phyloP scores from a whole-genome alignment of 805 yeast genomes.

The Isabelozyma pseudorhagii region DNA sequence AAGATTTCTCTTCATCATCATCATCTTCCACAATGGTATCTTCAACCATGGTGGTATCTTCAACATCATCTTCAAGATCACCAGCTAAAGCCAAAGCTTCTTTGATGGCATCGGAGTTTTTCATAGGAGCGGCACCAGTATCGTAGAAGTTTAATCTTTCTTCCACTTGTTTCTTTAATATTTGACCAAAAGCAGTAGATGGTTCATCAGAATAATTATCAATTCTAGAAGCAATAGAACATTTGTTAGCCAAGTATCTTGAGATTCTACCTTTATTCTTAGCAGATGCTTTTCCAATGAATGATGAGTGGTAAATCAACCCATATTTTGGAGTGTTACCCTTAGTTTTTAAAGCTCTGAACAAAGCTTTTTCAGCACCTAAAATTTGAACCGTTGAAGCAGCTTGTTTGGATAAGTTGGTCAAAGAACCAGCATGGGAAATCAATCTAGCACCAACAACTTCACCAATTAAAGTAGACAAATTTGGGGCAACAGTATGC shows the following conservation, averaged over 20 bases:
- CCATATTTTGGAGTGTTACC: slow-evolving; percentile 98
- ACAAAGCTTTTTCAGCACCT: slow-evolving; percentile 96
- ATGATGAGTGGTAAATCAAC: slow-evolving; percentile 89
- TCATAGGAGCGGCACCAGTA: slow-evolving; percentile 95
- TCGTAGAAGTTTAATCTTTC: slow-evolving; percentile 95
- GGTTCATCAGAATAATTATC: slow-evolving; percentile 97
- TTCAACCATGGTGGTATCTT: slow-evolving; percentile 20
- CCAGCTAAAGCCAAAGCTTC: slow-evolving; percentile 77
- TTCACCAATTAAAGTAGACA: slow-evolving; percentile 96
- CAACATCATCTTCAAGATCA: slow-evolving; percentile 44
- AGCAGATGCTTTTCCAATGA: slow-evolving; percentile 89
- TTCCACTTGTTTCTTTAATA: slow-evolving; percentile 95
- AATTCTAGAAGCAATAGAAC: slow-evolving; percentile 98
- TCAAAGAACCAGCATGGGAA: slow-evolving; percentile 97
- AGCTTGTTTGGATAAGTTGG: slow-evolving; percentile 95
- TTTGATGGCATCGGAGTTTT: slow-evolving; percentile 90
- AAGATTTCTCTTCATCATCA: slow-evolving; percentile 15
- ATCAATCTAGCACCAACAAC: slow-evolving; percentile 98
- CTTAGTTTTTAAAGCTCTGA: slow-evolving; percentile 94
- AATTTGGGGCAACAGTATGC: slow-evolving; percentile 97
- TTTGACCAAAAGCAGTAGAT: slow-evolving; percentile 81
- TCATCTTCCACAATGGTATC: slow-evolving; percentile 9
- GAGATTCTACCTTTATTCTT: slow-evolving; percentile 99
- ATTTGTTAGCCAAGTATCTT: slow-evolving; percentile 96
- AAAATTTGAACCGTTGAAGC: slow-evolving; percentile 98